These are phyloP conservation scores for Aspergillus quadrilineatus DNA, from an alignment of 2,329 filamentous ascomycete genomes.

Conservation along the genomic window DNA sequence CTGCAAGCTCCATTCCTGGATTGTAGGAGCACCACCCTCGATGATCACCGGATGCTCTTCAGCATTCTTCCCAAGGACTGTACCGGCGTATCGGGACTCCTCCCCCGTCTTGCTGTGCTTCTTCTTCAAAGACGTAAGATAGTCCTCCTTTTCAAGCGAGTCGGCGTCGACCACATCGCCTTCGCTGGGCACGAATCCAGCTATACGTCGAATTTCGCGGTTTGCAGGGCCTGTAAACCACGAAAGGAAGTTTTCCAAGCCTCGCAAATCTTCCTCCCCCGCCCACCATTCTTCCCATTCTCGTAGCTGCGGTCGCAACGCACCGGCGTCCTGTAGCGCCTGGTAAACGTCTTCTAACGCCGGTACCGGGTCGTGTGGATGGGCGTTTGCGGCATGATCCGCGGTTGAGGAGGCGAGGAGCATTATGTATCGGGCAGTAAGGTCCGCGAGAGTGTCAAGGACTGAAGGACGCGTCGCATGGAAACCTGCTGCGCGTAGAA, in stretches of 20 bases:
- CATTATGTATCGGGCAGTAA: constrained; percentile 77
- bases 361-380: constrained; percentile 61
- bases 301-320: constrained; percentile 67
- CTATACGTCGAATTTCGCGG: constrained; percentile 77
- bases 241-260: constrained; percentile 72
- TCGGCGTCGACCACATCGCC: constrained; percentile 51
- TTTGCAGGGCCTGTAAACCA: constrained; percentile 77
- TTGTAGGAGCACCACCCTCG: constrained; percentile 71
- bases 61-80: constrained; percentile 71
- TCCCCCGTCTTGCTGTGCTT: constrained; percentile 89
- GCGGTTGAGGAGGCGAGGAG: constrained; percentile 72
- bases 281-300: constrained; percentile 67
- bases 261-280: constrained; percentile 73
- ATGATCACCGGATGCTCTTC: constrained; percentile 73
- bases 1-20: constrained; percentile 62
- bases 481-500: constrained; percentile 87
- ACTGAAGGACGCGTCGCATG: constrained; percentile 78
- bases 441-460: constrained; percentile 82
- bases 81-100: constrained; percentile 81
- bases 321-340: constrained; percentile 78
- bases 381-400: constrained; percentile 67
- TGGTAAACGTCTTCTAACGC: constrained; percentile 77
- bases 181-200: constrained; percentile 64
- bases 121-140: constrained; percentile 76
- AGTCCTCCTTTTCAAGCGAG: constrained; percentile 65